Base-by-base conservation (phyloP, 768 basidiomycete genomes). In the Lactarius trivialis region DNA sequence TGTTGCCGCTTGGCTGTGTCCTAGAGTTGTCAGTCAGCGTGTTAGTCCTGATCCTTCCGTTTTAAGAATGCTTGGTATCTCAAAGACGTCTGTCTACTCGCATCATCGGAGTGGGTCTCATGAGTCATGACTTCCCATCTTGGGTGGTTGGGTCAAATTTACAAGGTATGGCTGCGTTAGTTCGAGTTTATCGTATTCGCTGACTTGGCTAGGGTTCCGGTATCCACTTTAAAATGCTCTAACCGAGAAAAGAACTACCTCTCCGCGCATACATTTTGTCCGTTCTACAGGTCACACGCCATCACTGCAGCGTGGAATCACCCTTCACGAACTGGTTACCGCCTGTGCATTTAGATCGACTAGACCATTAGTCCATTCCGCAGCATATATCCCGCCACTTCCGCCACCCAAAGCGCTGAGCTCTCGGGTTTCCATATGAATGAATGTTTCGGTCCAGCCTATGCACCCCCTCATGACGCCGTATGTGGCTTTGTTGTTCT, bases 401-500 rank as follows among this genome's bases (percentile, higher is more conserved):
- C 24, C 24, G 45, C 45, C 45, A 48, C 45, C 24, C 11, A 14
- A 48, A 21, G 21, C 21, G 12, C 24, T 11, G 45, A 2, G 4
- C 0, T 3, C 12, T 48, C 12, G 45, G 8, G 11, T 12, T 48
- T 26, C 12, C 8, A 4, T 43, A 21, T n/a, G n/a, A 43, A 43
- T 12, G n/a, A 41, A 45, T 12, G 11, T 24, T 24, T 24, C 45
- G 11, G 4, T 45, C 9, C 11, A n/a, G 43, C 21, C 11, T 5
- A n/a, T 45, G 45, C 5, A 4, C 30, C 7, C 48, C 50, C 21
- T n/a, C 32, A 17, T 34, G 52, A 45, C 4, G 32, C 26, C 41
- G 24, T 8, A 24, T 60, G n/a, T 14, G 26, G 19, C 55, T 55
- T 61, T 30, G 60, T 61, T 32, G 26, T 51, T 51, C 39, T 17